Base-by-base conservation (phyloP, 805 yeast species). In the Suhomyces canberraensis region DNA sequence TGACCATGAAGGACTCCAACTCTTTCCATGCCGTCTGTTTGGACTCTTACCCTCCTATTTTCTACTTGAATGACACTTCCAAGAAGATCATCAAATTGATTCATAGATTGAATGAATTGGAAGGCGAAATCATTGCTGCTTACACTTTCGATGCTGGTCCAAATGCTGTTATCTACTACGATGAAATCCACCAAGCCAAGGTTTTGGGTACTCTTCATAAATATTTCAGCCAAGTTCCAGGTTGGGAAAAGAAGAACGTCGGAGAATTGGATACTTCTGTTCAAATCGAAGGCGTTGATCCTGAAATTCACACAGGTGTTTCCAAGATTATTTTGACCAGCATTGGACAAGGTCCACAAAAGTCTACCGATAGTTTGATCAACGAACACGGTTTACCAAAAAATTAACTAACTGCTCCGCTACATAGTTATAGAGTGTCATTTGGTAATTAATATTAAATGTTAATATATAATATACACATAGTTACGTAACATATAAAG, bases 111-210 rank as follows among this genome's bases (percentile, higher is more conserved):
- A 93, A 93, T 56, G 81, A 74, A 46, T 47, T 59, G 3, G 80
- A 76, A 24, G 86, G 84, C 35, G 70, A 75, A 52, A 73, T 75
- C 9, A 73, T 91, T 37, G 98, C 96, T 9, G 98, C 98, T 25
- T 93, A 93, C 64, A 93, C 99, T 1, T 93, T 84, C 56, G 99
- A 93, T 62, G 99, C 99, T 21, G 99, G 99, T 57, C 98, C 99
- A 63, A 93, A 93, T 64, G 96, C 97, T 15, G 99, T 93, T 30
- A 76, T 93, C 43, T 93, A 93, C 67, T 93, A 93, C 58, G 79
- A 82, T 56, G 75, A 75, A 47, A 71, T 79, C 52, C 77, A 91
- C 62, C 96, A 89, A 63, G 50, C 64, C n/a, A 71, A 69, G 44
- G 80, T 93, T 5, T 73, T 91, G 49, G 81, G 89, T 3, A 71